phyloP scores from a whole-genome alignment of 176 grass and related monocot genomes.

The Hyparrhenia diplandra region DNA sequence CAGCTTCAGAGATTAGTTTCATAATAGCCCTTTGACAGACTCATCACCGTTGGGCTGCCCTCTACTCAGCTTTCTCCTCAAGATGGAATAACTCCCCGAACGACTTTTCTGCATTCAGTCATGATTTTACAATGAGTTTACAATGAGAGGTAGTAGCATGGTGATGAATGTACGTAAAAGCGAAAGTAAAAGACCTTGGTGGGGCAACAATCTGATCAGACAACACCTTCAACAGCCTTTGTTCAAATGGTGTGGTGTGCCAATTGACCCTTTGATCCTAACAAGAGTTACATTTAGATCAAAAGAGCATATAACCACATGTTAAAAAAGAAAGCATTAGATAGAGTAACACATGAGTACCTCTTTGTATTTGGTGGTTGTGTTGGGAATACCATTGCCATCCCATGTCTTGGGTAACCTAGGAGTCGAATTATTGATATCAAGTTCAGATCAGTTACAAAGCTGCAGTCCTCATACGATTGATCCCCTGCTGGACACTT shows the following conservation, averaged over 20 bases:
- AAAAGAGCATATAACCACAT: neutral
- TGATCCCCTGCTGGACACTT: neutral
- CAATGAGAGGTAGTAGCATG: neutral
- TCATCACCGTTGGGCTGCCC: neutral
- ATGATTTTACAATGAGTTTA: neutral
- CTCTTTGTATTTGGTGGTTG: slow-evolving; percentile 69
- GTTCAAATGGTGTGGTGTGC: slow-evolving; percentile 69
- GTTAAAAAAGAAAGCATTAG: neutral
- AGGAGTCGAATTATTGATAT: slow-evolving; percentile 16
- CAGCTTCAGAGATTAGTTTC: neutral
- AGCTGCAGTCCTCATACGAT: neutral
- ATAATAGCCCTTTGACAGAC: neutral
- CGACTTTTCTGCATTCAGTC: slow-evolving; percentile 5
- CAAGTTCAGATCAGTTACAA: slow-evolving; percentile 16
- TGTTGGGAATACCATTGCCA: slow-evolving; percentile 73
- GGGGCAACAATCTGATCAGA: slow-evolving; percentile 37
- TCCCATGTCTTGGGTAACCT: slow-evolving; percentile 30
- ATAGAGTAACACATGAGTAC: slow-evolving; percentile 22
- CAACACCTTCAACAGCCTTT: slow-evolving; percentile 70
- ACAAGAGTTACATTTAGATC: slow-evolving; percentile 6
- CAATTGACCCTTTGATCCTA: slow-evolving; percentile 76
- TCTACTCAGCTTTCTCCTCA: neutral
- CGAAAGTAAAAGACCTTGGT: slow-evolving; percentile 41
- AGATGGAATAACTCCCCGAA: neutral
- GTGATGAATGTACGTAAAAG: neutral